Conservation (phyloP, 768 basidiomycete genomes). For the Leccinum truebloodii region DNA sequence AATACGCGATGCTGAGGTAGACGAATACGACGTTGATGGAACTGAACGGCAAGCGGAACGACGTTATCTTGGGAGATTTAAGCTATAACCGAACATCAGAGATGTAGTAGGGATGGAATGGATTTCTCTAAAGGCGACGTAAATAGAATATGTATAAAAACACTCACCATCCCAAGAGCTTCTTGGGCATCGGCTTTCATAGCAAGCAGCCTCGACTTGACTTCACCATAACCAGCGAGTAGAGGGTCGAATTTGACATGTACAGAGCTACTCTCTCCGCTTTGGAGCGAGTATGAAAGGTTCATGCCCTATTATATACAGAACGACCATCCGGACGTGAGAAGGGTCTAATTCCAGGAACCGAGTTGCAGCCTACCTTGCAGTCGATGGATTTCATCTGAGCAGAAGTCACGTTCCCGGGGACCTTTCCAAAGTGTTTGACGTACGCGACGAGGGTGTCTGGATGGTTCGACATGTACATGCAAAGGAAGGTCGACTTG, state of each 20-base stretch:
- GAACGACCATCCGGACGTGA: not conserved
- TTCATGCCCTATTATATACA: slow-evolving; percentile 58
- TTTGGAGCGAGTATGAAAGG: slow-evolving; percentile 59
- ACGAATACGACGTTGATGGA: slow-evolving; percentile 14
- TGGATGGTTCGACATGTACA: slow-evolving; percentile 84
- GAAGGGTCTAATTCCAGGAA: not conserved
- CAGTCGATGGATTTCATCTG: slow-evolving; percentile 70
- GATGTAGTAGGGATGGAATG: not conserved
- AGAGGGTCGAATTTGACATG: slow-evolving; percentile 69
- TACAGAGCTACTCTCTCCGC: slow-evolving; percentile 45
- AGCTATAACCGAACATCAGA: slow-evolving; percentile 41
- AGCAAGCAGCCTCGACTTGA: slow-evolving; percentile 73
- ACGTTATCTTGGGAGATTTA: slow-evolving; percentile 59
- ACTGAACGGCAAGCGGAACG: slow-evolving; percentile 51
- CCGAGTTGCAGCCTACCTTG: slow-evolving; percentile 46
- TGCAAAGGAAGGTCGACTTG: slow-evolving; percentile 73
- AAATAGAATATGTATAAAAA: not conserved
- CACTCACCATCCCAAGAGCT: slow-evolving; percentile 72
- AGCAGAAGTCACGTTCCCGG: slow-evolving; percentile 54
- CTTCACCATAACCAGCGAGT: slow-evolving; percentile 72
- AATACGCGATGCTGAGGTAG: slow-evolving; percentile 22
- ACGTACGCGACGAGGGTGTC: slow-evolving; percentile 86
- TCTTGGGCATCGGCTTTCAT: slow-evolving; percentile 86
- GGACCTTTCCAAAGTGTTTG: slow-evolving; percentile 71
- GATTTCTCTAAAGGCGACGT: not conserved